A percentile compares a stretch with the other conserved stretches of the same genome.
Evolutionary conservation across 805 yeast species (phyloP).

Genomic region (Cyberlindnera galapagoensis): DNA sequence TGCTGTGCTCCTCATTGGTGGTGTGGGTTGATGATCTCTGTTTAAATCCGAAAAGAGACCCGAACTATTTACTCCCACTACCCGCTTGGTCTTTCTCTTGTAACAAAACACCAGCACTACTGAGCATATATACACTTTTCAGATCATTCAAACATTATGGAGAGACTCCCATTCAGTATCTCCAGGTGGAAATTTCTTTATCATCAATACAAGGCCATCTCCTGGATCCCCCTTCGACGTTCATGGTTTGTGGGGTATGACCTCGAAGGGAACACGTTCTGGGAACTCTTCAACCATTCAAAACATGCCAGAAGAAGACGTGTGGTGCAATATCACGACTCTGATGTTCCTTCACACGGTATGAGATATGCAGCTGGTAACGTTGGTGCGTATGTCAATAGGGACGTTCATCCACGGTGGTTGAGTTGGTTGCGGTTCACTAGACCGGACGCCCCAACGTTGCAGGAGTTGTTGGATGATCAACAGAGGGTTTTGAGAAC

Average conservation of each 20-base stretch:
- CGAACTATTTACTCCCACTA: too few relatives aligned
- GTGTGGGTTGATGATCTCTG: too few relatives aligned
- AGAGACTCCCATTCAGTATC: constrained; percentile 41
- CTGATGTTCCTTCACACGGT: too few relatives aligned
- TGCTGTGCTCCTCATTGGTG: too few relatives aligned
- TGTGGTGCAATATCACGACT: constrained; percentile 50
- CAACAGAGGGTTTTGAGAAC: constrained; percentile 47
- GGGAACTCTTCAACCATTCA: constrained; percentile 56
- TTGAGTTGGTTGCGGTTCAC: constrained; percentile 72
- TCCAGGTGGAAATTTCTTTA: constrained; percentile 43
- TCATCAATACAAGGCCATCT: constrained; percentile 53
- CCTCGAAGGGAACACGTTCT: constrained; percentile 76
- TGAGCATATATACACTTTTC: too few relatives aligned
- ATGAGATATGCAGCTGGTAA: constrained; percentile 32
- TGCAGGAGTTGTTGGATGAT: constrained; percentile 57
- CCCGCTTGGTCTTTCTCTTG: too few relatives aligned
- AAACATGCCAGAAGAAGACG: constrained; percentile 47
- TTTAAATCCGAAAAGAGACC: too few relatives aligned
- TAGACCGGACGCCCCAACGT: constrained; percentile 50
- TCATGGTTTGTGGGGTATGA: constrained; percentile 65
- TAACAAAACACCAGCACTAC: too few relatives aligned
- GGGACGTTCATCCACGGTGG: constrained; percentile 58
- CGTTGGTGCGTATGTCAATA: constrained; percentile 39
- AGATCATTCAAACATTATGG: constrained; percentile 40
- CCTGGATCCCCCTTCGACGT: constrained; percentile 62